Percentiles rank a stretch among this genome's conserved stretches.
Conservation (phyloP, 2,329 filamentous ascomycete genomes). For the Diaporthe longicolla region DNA sequence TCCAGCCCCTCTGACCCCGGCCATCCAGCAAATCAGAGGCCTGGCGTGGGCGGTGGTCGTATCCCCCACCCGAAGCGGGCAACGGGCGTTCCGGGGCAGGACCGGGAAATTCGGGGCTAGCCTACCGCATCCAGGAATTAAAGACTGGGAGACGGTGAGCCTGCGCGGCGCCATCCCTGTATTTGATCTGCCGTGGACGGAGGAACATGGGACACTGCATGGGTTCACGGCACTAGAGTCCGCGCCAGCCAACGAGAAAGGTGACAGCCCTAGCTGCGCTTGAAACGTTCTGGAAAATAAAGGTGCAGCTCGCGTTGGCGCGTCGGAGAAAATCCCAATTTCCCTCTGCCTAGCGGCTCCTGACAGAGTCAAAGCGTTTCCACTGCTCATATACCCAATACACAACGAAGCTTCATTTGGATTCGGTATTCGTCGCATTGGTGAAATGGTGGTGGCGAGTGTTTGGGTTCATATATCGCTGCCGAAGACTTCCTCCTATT, state of each 20-base stretch:
- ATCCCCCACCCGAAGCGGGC: not conserved
- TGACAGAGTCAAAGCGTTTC: not conserved
- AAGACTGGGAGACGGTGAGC: not conserved
- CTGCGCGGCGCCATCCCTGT: not conserved
- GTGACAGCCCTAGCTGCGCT: not conserved
- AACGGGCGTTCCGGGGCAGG: not conserved
- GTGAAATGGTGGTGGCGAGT: not conserved
- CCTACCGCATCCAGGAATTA: not conserved
- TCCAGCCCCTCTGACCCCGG: slow-evolving; percentile 6
- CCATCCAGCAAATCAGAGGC: not conserved
- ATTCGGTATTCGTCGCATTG: not conserved
- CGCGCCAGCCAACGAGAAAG: slow-evolving; percentile 15
- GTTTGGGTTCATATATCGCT: not conserved
- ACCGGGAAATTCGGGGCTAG: slow-evolving; percentile 6
- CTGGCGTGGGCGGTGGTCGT: not conserved
- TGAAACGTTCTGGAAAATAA: slow-evolving; percentile 19
- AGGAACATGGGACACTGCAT: not conserved
- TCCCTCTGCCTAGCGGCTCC: not conserved
- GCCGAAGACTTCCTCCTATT: not conserved
- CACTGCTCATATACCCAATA: not conserved
- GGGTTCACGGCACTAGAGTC: not conserved
- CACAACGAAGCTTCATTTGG: not conserved
- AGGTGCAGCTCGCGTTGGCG: slow-evolving; percentile 10
- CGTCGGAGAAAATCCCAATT: slow-evolving; percentile 32
- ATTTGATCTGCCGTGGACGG: not conserved